phyloP scores from a whole-genome alignment of 2,329 filamentous ascomycete genomes.

The Talaromyces sp. region DNA sequence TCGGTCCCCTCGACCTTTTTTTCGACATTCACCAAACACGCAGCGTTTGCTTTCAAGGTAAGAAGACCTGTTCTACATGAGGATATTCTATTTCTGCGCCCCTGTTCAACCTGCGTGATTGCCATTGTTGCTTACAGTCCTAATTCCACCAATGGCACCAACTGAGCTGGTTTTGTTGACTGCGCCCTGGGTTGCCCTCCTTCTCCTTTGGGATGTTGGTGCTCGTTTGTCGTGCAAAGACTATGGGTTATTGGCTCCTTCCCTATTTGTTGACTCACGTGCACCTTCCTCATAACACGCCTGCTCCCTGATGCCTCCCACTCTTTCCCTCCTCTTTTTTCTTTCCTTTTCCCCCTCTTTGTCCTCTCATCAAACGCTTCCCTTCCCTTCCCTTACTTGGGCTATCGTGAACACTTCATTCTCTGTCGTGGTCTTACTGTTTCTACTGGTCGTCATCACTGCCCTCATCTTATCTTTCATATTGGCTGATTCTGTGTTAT shows the following conservation, averaged over 20 bases:
- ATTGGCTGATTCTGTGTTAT: background rate
- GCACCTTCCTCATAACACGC: background rate
- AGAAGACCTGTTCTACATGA: background rate
- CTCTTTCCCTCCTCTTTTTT: background rate
- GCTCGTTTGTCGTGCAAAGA: background rate
- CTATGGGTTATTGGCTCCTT: background rate
- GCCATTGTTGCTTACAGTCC: background rate
- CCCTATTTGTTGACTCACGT: background rate
- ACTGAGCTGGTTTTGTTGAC: background rate
- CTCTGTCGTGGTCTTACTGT: background rate
- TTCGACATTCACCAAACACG: background rate
- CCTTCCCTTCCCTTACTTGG: background rate
- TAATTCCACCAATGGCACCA: background rate
- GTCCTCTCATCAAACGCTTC: background rate
- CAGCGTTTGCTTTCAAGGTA: background rate
- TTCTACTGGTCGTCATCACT: background rate
- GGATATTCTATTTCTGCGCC: background rate
- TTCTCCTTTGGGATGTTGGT: background rate
- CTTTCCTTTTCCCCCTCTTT: background rate
- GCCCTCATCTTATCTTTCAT: background rate
- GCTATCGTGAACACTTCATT: background rate
- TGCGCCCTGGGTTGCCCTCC: background rate
- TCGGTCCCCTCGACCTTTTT: background rate
- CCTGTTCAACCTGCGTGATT: background rate
- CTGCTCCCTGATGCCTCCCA: background rate